Evolutionary conservation across 2,329 filamentous ascomycete species (phyloP).

Genomic region (Sporothrix brasiliensis): DNA sequence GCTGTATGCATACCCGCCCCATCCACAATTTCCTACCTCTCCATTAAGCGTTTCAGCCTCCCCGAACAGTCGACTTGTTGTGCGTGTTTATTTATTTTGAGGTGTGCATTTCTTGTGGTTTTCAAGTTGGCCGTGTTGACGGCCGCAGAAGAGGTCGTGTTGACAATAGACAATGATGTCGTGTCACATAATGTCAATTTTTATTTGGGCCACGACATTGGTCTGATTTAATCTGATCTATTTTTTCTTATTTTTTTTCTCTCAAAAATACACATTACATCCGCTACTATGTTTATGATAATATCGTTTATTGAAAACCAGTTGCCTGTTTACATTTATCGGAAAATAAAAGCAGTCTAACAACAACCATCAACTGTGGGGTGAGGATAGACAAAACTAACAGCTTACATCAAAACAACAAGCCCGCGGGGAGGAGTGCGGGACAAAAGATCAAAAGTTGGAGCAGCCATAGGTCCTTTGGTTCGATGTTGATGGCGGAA

Average conservation of each 20-base stretch:
- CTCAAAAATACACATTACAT: background rate
- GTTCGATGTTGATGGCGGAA: slow-evolving; percentile 4
- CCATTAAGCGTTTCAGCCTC: slow-evolving; percentile 20
- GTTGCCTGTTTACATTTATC: background rate
- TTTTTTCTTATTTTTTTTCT: background rate
- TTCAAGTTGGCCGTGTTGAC: background rate
- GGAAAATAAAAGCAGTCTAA: background rate
- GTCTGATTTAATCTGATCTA: background rate
- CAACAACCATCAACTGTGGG: background rate
- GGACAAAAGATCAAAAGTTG: background rate
- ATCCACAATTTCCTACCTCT: background rate
- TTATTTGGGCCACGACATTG: no score
- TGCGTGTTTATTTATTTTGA: background rate
- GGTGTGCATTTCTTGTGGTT: background rate
- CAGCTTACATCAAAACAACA: background rate
- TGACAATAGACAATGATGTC: background rate
- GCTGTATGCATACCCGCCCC: background rate
- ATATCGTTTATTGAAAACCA: background rate
- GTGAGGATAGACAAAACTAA: background rate
- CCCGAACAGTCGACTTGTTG: no score
- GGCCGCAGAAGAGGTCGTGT: background rate
- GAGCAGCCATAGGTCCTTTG: background rate
- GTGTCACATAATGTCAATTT: no score
- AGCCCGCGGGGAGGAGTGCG: background rate
- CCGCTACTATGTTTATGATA: no score